A percentile compares a stretch with the other conserved stretches of the same genome.
phyloP scores from a whole-genome alignment of 225 moss, liverwort and hornwort species.

The Ulota crispa region DNA sequence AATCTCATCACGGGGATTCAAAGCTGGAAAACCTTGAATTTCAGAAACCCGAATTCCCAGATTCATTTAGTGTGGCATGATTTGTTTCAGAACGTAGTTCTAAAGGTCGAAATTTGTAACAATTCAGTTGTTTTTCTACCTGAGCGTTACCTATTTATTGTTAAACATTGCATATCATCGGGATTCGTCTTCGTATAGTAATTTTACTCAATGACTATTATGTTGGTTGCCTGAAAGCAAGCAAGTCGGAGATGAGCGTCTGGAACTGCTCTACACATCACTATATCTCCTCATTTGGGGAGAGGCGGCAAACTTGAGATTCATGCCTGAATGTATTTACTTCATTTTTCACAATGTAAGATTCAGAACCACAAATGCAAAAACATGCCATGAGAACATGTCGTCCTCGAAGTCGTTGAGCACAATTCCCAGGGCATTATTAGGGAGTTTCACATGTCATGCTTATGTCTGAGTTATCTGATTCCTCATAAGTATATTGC shows the following conservation, averaged over 20 bases:
- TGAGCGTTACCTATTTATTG: neutral
- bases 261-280: constrained; percentile 74
- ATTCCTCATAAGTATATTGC: neutral
- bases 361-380: neutral
- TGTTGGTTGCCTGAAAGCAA: constrained; percentile 63
- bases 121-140: neutral
- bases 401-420: constrained; percentile 2
- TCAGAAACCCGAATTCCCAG: neutral
- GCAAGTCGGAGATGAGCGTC: constrained; percentile 57
- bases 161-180: constrained; percentile 2
- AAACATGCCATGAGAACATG: neutral
- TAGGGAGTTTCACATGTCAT: neutral
- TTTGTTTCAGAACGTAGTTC: neutral
- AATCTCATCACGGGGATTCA: neutral
- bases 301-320: constrained; percentile 72
- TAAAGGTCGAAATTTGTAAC: neutral
- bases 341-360: constrained; percentile 77
- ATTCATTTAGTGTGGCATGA: neutral
- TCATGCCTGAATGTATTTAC: constrained; percentile 78
- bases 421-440: neutral
- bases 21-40: neutral
- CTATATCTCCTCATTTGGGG: constrained; percentile 78
- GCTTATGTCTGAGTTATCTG: neutral
- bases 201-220: neutral
- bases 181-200: neutral